Evolutionary conservation across 129 eudicot genomes (phyloP).

Genomic region (Dittrichia graveolens): DNA sequence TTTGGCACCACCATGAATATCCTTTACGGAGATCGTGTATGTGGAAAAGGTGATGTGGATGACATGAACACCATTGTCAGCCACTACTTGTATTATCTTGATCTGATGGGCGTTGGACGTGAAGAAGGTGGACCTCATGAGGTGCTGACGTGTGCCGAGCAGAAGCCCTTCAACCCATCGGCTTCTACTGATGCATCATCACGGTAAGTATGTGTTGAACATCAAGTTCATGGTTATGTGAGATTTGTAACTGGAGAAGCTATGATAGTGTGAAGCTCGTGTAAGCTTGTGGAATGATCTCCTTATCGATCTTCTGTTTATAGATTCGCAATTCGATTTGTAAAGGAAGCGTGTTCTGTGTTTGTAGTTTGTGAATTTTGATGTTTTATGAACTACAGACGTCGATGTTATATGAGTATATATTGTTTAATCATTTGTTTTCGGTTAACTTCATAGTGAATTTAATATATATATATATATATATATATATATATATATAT

Average conservation of each 20-base stretch:
- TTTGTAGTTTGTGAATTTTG: slow-evolving; percentile 39
- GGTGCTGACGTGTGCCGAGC: slow-evolving; percentile 53
- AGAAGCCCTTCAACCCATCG: slow-evolving; percentile 34
- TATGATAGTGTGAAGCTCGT: slow-evolving; percentile 12
- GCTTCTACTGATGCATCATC: slow-evolving; percentile 37
- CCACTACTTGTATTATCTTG: slow-evolving; percentile 80
- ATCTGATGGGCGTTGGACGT: slow-evolving; percentile 86
- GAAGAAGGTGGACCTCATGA: slow-evolving; percentile 79
- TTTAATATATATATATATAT: no score
- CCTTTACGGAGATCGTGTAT: slow-evolving; percentile 68
- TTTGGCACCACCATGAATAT: slow-evolving; percentile 90
- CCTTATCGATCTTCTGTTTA: slow-evolving; percentile 25
- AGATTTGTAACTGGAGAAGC: slow-evolving; percentile 19
- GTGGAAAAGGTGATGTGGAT: slow-evolving; percentile 89
- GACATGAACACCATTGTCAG: slow-evolving; percentile 67
- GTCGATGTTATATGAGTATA: slow-evolving; percentile 20
- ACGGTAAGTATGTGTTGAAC: slow-evolving; percentile 26
- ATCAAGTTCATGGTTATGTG: slow-evolving; percentile 22
- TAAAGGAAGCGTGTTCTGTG: slow-evolving; percentile 24
- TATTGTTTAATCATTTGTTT: not conserved
- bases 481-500: no score
- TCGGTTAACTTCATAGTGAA: not conserved
- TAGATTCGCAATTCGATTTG: slow-evolving; percentile 22
- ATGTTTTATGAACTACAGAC: slow-evolving; percentile 32
- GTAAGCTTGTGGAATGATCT: slow-evolving; percentile 11